Percentiles rank a stretch among this genome's conserved stretches.
Conservation (phyloP, 2,329 filamentous ascomycete species). For the Cladophialophora carrionii region DNA sequence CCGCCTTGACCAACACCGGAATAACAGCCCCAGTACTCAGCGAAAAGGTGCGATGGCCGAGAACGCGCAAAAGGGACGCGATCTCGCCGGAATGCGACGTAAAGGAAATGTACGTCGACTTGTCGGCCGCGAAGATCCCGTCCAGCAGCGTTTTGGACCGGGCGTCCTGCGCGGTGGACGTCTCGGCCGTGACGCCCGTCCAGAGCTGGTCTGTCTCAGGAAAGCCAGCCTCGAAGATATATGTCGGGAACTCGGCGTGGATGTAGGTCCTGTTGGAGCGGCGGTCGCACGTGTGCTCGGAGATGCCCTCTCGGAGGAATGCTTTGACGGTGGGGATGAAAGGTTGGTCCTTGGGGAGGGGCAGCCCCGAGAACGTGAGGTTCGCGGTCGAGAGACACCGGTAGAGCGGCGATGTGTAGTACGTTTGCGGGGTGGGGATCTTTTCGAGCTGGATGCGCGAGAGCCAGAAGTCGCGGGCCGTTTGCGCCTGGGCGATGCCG, state of each 20-base stretch:
- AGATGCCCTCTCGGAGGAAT: conserved; percentile 62
- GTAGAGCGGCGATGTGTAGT: conserved; percentile 62
- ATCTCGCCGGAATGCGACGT: conserved; percentile 65
- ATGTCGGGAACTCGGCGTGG: conserved; percentile 53
- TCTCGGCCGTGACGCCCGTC: conserved; percentile 55
- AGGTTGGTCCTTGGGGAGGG: conserved; percentile 50
- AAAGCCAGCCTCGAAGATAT: conserved; percentile 58
- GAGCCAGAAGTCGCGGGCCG: conserved; percentile 54
- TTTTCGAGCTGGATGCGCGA: conserved; percentile 50
- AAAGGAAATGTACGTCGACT: conserved; percentile 56
- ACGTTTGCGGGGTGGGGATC: conserved; percentile 59
- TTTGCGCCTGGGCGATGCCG: conserved; percentile 58
- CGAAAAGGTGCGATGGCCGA: conserved; percentile 53
- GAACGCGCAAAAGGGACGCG: conserved; percentile 54
- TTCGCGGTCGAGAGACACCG: conserved; percentile 62
- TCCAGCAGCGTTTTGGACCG: conserved; percentile 54
- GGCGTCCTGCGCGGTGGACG: conserved; percentile 52
- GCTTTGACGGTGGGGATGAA: conserved; percentile 64
- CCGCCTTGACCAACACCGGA: conserved; percentile 55
- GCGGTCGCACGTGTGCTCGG: conserved; percentile 65
- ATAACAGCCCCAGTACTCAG: conserved; percentile 57
- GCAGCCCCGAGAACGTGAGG: conserved; percentile 56
- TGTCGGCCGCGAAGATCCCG: conserved; percentile 57
- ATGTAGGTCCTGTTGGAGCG: conserved; percentile 57
- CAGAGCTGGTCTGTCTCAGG: conserved; percentile 59